These are phyloP conservation scores for Middelhovenomyces tepae DNA, from an alignment of 805 yeast species.

Conservation along the genomic window DNA sequence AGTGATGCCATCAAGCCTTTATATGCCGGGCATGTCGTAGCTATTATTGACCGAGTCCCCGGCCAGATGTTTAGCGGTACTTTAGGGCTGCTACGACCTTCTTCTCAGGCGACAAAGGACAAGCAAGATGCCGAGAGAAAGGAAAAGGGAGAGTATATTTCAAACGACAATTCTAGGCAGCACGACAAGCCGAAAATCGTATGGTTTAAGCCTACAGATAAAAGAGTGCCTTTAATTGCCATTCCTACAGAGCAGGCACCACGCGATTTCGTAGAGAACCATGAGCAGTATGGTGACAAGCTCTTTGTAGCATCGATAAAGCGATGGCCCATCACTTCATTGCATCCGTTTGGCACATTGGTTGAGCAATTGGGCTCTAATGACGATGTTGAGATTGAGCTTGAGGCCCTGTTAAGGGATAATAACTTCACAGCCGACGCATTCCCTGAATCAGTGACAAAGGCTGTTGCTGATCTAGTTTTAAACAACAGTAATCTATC, in stretches of 20 bases:
- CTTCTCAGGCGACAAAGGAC: constrained; percentile 84
- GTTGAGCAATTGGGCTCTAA: constrained; percentile 78
- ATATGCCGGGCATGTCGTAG: constrained; percentile 97
- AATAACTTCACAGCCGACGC: constrained; percentile 35
- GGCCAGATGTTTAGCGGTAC: constrained; percentile 96
- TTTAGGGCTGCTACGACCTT: constrained; percentile 86
- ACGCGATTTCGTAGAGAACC: constrained; percentile 85
- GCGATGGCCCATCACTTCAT: constrained; percentile 98
- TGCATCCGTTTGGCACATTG: constrained; percentile 95
- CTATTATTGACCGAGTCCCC: constrained; percentile 94
- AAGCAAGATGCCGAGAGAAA: constrained; percentile 35
- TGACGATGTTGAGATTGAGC: constrained; percentile 68
- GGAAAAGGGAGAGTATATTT: constrained; percentile 19
- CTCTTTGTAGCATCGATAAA: constrained; percentile 91
- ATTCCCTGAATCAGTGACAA: constrained; percentile 33
- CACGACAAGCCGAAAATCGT: constrained; percentile 75
- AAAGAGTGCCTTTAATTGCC: constrained; percentile 94
- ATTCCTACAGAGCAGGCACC: constrained; percentile 99
- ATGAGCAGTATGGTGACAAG: constrained; percentile 70
- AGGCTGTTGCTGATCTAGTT: constrained; percentile 12
- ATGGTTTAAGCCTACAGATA: constrained; percentile 98
- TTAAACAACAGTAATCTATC: constrained; percentile 10
- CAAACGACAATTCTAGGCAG: constrained; percentile 4
- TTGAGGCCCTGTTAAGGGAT: constrained; percentile 80
- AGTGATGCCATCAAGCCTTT: constrained; percentile 87